Evolutionary conservation across 2,329 filamentous ascomycete genomes (phyloP).

Genomic region (Simplicillium sp.): DNA sequence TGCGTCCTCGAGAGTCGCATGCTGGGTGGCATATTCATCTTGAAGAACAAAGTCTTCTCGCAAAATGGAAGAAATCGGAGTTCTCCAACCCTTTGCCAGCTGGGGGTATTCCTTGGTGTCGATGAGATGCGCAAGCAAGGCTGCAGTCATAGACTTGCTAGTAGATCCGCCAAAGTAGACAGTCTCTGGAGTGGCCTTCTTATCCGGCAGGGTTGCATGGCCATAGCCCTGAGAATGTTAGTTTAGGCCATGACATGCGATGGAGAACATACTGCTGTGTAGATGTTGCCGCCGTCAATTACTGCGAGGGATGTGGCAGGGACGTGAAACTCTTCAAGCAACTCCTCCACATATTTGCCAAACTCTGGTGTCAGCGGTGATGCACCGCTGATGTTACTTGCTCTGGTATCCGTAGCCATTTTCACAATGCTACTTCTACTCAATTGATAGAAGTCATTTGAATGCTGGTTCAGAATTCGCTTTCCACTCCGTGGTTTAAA

Average conservation of each 20-base stretch:
- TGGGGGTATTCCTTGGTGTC: slow-evolving; percentile 21
- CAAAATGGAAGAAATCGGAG: slow-evolving; percentile 30
- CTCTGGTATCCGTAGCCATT: no score
- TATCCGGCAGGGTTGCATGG: slow-evolving; percentile 16
- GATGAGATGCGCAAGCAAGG: slow-evolving; percentile 33
- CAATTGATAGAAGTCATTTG: no score
- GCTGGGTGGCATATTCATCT: slow-evolving; percentile 27
- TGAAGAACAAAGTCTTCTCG: slow-evolving; percentile 35
- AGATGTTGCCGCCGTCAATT: slow-evolving; percentile 29
- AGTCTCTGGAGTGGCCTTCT: slow-evolving; percentile 30
- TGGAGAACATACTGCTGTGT: slow-evolving; percentile 19
- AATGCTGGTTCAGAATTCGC: no score
- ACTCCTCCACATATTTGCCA: background rate
- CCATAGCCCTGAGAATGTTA: background rate
- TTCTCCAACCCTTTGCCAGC: slow-evolving; percentile 27
- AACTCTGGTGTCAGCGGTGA: background rate
- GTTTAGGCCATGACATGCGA: background rate
- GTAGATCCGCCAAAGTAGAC: slow-evolving; percentile 37
- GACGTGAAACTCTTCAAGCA: slow-evolving; percentile 26
- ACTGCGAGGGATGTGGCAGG: slow-evolving; percentile 37
- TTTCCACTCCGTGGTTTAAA: no score
- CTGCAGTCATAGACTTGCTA: slow-evolving; percentile 41
- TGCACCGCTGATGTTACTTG: background rate
- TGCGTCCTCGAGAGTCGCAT: slow-evolving; percentile 38
- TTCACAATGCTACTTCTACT: no score